These are phyloP conservation scores for Ophiocordyceps polyrhachis-furcata DNA, from an alignment of 2,329 filamentous ascomycete genomes.

Conservation along the genomic window DNA sequence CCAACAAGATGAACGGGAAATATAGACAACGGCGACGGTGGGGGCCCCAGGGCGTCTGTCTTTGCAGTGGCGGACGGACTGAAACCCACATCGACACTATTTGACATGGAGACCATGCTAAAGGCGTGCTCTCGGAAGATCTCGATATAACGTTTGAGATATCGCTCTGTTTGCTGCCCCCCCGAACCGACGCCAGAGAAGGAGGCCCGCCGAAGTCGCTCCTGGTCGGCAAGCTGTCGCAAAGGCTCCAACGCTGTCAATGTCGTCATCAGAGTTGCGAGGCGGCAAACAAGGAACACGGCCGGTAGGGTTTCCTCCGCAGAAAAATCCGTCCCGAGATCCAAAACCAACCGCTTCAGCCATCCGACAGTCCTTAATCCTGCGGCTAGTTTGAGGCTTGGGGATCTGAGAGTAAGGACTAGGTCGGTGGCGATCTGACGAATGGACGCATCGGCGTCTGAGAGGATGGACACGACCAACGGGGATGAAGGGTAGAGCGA, in stretches of 20 bases:
- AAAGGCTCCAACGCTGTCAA: conserved; percentile 72
- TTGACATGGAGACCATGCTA: conserved; percentile 85
- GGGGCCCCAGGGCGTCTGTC: conserved; percentile 26
- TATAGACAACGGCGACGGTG: conserved; percentile 62
- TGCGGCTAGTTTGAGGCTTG: conserved; percentile 69
- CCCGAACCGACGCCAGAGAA: conserved; percentile 34
- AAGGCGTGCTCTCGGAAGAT: conserved; percentile 97
- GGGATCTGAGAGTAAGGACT: conserved; percentile 55
- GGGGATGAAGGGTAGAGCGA: conserved; percentile 64
- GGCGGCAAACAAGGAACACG: conserved; percentile 71
- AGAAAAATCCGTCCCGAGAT: conserved; percentile 28
- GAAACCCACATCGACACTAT: conserved; percentile 46
- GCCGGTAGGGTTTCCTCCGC: conserved; percentile 56
- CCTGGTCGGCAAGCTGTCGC: conserved; percentile 76
- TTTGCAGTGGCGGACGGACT: conserved; percentile 4
- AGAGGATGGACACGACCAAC: conserved; percentile 52
- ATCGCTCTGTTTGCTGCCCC: conserved; percentile 86
- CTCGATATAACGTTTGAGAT: conserved; percentile 87
- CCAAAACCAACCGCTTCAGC: conserved; percentile 72
- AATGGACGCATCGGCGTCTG: conserved; percentile 73
- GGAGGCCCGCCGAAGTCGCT: conserved; percentile 33
- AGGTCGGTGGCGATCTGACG: conserved; percentile 75
- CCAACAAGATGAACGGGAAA: conserved; percentile 73
- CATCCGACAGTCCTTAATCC: conserved; percentile 84
- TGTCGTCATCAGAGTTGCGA: conserved; percentile 61